A percentile compares a stretch with the other conserved stretches of the same genome.
Conservation (phyloP, 257 asterid genomes). For the Fraxinus americana region DNA sequence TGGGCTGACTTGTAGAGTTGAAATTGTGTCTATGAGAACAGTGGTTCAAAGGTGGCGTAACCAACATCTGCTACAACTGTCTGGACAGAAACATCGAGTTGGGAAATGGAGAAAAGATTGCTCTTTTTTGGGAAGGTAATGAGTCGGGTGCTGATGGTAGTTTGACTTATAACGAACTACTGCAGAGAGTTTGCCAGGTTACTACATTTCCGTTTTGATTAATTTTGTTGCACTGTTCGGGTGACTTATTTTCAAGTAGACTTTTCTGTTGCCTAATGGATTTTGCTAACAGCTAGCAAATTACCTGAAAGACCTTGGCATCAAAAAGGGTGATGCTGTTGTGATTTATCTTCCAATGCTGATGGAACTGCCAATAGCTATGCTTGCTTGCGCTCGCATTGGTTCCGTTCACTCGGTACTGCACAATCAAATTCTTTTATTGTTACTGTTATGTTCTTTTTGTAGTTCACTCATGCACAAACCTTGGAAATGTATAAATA, state of each 20-base stretch:
- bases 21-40: slow-evolving; percentile 28
- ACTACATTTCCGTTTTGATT: neutral
- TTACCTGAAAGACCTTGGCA: slow-evolving; percentile 88
- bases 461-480: neutral
- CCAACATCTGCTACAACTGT: slow-evolving; percentile 89
- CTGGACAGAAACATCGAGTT: slow-evolving; percentile 73
- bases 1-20: neutral
- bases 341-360: slow-evolving; percentile 95
- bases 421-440: slow-evolving; percentile 9
- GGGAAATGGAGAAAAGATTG: slow-evolving; percentile 80
- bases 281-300: slow-evolving; percentile 71
- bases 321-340: slow-evolving; percentile 85
- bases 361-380: slow-evolving; percentile 92
- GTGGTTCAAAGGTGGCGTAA: slow-evolving; percentile 97
- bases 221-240: neutral
- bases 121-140: slow-evolving; percentile 91
- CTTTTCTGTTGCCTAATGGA: slow-evolving; percentile 4
- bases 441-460: neutral
- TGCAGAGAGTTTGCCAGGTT: slow-evolving; percentile 91
- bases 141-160: slow-evolving; percentile 67
- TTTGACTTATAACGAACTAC: slow-evolving; percentile 80
- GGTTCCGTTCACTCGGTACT: slow-evolving; percentile 98
- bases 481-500: slow-evolving; percentile 19
- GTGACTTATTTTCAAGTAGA: neutral
- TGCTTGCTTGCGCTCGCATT: slow-evolving; percentile 97